Conservation (phyloP, 2,329 filamentous ascomycete genomes). For the Calonectria hongkongensis region DNA sequence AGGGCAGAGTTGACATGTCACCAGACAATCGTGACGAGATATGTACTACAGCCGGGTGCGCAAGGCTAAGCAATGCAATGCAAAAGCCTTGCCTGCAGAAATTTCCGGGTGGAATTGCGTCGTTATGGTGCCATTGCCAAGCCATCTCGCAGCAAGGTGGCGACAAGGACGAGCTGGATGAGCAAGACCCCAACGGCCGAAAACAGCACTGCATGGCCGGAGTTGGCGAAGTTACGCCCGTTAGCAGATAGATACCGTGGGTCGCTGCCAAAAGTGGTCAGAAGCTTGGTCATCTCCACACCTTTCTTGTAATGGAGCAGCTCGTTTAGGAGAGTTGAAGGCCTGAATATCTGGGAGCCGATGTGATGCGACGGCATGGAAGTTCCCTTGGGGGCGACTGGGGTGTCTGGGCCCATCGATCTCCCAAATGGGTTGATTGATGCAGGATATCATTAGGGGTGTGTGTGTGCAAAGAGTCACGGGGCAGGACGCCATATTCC, state of each 20-base stretch:
- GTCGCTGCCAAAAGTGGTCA: conserved; percentile 46
- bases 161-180: conserved; percentile 32
- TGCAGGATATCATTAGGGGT: conserved; percentile 41
- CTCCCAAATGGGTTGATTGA: conserved; percentile 39
- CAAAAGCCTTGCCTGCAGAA: conserved; percentile 43
- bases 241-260: conserved; percentile 49
- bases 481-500: conserved; percentile 32
- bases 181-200: conserved; percentile 31
- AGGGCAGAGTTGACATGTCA: conserved; percentile 45
- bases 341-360: conserved; percentile 30
- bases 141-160: conserved; percentile 33
- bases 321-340: conserved; percentile 41
- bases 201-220: conserved; percentile 31
- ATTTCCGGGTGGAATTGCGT: conserved; percentile 44
- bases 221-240: conserved; percentile 46
- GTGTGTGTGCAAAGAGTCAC: conserved; percentile 41
- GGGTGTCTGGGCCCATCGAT: conserved; percentile 31
- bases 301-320: conserved; percentile 40
- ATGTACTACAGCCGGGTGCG: conserved; percentile 34
- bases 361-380: conserved; percentile 45
- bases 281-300: conserved; percentile 40
- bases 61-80: conserved; percentile 44
- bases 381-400: conserved; percentile 41
- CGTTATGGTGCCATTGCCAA: conserved; percentile 49
- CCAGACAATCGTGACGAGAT: conserved; percentile 39